Conservation (phyloP, 192 early-diverging fungal genomes). For the Backusella tuberculispora region DNA sequence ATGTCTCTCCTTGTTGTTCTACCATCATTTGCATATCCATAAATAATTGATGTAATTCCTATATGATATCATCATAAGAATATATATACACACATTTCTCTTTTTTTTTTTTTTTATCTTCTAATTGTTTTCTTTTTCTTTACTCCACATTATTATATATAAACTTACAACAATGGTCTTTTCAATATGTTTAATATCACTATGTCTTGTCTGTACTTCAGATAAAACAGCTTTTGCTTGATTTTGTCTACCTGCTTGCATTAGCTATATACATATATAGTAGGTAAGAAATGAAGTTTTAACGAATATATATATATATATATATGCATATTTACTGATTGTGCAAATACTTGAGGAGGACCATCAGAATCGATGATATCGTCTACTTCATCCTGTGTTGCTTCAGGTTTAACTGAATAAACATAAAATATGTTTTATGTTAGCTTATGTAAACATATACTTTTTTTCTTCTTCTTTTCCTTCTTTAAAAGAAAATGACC, state of each 20-base stretch:
- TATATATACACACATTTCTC: background rate
- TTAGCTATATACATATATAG: slow-evolving; percentile 52
- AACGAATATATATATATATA: background rate
- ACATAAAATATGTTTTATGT: background rate
- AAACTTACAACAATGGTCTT: slow-evolving; percentile 75
- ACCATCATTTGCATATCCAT: slow-evolving; percentile 87
- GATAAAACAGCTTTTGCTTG: slow-evolving; percentile 74
- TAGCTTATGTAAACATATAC: too few relatives aligned
- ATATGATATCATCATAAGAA: background rate
- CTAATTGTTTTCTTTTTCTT: background rate
- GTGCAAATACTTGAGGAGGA: slow-evolving; percentile 75
- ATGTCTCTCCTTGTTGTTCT: slow-evolving; percentile 72
- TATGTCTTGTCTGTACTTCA: slow-evolving; percentile 82
- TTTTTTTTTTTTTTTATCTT: background rate
- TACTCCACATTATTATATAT: background rate
- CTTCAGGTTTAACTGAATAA: slow-evolving; percentile 74
- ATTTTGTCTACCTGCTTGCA: slow-evolving; percentile 68
- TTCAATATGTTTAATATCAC: slow-evolving; percentile 85
- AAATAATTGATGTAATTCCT: slow-evolving; percentile 88
- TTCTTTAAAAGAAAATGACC: background rate
- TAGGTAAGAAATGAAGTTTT: background rate
- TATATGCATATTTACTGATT: slow-evolving; percentile 56
- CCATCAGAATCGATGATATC: slow-evolving; percentile 70
- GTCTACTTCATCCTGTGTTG: slow-evolving; percentile 75
- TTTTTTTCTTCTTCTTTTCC: too few relatives aligned